Conservation (phyloP, 306 rosid genomes). For the Pachyrhizus erosus region DNA sequence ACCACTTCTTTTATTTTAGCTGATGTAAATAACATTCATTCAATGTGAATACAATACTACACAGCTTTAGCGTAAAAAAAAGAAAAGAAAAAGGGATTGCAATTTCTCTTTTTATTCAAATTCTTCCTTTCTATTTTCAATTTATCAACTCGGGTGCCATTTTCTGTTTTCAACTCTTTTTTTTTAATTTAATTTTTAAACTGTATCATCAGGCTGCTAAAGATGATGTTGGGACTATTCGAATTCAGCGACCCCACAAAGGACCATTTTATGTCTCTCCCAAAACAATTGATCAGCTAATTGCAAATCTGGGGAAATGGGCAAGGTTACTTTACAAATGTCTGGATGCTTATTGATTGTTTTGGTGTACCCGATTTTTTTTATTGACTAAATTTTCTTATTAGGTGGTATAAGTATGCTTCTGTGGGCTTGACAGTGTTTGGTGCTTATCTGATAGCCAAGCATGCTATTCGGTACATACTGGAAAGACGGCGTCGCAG, state of each 20-base stretch:
- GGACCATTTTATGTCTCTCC: constrained; percentile 97
- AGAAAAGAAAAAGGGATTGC: constrained; percentile 32
- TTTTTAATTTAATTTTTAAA: constrained; percentile 39
- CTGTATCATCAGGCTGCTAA: constrained; percentile 72
- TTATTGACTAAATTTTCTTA: constrained; percentile 40
- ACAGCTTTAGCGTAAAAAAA: no score
- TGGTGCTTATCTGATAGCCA: constrained; percentile 85
- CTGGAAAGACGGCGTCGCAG: constrained; percentile 73
- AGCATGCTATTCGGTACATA: constrained; percentile 71
- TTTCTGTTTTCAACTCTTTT: constrained; percentile 1
- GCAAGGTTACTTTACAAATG: constrained; percentile 69
- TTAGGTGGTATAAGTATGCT: constrained; percentile 94
- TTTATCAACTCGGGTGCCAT: constrained; percentile 2
- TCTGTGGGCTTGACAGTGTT: constrained; percentile 81
- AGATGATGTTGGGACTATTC: constrained; percentile 87
- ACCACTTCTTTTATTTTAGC: no score
- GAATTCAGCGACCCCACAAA: constrained; percentile 92
- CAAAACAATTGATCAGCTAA: constrained; percentile 89
- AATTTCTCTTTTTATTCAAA: not conserved
- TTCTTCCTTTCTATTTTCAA: constrained; percentile 31
- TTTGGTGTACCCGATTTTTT: constrained; percentile 17
- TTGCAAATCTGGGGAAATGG: constrained; percentile 95
- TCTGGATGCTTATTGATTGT: constrained; percentile 10
- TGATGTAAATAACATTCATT: no score
- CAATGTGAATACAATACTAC: no score